These are phyloP conservation scores for Solanum habrochaites DNA, from an alignment of 257 asterid genomes.

Conservation along the genomic window DNA sequence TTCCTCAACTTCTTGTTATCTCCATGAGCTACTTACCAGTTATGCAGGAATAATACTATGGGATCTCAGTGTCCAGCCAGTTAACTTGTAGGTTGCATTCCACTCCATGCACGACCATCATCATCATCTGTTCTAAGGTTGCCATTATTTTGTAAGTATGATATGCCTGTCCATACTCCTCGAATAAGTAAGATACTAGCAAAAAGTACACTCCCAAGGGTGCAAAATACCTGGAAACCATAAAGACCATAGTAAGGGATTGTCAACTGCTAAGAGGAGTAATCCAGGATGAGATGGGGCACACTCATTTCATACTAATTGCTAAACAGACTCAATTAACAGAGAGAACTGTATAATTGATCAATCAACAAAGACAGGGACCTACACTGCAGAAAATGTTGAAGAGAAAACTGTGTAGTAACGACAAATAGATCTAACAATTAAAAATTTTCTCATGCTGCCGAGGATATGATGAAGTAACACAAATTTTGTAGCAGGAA, in stretches of 20 bases:
- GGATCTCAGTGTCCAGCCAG: neutral
- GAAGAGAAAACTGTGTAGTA: neutral
- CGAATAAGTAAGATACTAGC: slow-evolving; percentile 67
- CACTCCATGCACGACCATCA: slow-evolving; percentile 47
- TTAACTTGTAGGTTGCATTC: slow-evolving; percentile 46
- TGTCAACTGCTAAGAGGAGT: neutral
- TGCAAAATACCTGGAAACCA: slow-evolving; percentile 65
- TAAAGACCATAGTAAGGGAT: neutral
- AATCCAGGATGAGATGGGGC: neutral
- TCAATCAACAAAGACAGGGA: neutral
- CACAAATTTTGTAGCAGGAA: too few species aligned
- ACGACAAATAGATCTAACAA: neutral
- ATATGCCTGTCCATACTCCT: slow-evolving; percentile 69
- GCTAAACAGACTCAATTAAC: neutral
- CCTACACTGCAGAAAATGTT: neutral
- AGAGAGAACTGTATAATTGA: neutral
- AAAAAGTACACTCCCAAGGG: slow-evolving; percentile 84
- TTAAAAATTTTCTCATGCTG: neutral
- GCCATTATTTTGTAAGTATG: slow-evolving; percentile 62
- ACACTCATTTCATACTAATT: neutral
- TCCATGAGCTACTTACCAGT: neutral
- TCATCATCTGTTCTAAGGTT: slow-evolving; percentile 54
- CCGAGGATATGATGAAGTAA: neutral
- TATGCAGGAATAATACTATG: neutral
- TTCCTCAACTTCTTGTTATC: neutral